These are phyloP conservation scores for Phytophthora hybrid DNA, from an alignment of 352 stramenopile genomes.

Conservation along the genomic window DNA sequence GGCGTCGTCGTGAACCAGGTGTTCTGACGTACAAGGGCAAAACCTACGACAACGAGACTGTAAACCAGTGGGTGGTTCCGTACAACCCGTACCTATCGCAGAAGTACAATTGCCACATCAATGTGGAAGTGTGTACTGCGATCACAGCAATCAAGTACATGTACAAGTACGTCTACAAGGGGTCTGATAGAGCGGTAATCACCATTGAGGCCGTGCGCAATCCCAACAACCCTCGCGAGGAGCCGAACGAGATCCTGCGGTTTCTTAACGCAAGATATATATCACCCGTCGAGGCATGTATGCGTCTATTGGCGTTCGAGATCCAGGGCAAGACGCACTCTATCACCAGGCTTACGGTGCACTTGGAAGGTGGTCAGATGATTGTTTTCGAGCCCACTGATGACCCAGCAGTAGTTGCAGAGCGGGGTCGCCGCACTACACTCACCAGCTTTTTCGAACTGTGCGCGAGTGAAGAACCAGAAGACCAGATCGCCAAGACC, in stretches of 20 bases:
- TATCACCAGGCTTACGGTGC: slow-evolving; percentile 10
- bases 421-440: not conserved
- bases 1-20: not conserved
- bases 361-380: slow-evolving; percentile 2
- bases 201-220: not conserved
- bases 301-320: not conserved
- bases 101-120: not conserved
- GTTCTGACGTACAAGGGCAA: not conserved
- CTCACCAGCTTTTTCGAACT: slow-evolving; percentile 18
- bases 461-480: slow-evolving; percentile 8
- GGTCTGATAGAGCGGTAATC: not conserved
- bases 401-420: not conserved
- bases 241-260: not conserved
- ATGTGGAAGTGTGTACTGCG: not conserved
- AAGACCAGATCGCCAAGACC: slow-evolving; percentile 4
- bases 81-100: not conserved
- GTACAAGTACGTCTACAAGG: not conserved
- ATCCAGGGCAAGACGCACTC: slow-evolving; percentile 14
- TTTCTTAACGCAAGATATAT: not conserved
- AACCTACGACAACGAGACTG: not conserved
- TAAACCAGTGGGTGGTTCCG: not conserved
- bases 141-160: not conserved
- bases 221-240: not conserved
- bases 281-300: not conserved
- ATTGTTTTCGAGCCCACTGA: not conserved